These are phyloP conservation scores for Artomyces pyxidatus DNA, from an alignment of 768 basidiomycete genomes.

Conservation along the genomic window DNA sequence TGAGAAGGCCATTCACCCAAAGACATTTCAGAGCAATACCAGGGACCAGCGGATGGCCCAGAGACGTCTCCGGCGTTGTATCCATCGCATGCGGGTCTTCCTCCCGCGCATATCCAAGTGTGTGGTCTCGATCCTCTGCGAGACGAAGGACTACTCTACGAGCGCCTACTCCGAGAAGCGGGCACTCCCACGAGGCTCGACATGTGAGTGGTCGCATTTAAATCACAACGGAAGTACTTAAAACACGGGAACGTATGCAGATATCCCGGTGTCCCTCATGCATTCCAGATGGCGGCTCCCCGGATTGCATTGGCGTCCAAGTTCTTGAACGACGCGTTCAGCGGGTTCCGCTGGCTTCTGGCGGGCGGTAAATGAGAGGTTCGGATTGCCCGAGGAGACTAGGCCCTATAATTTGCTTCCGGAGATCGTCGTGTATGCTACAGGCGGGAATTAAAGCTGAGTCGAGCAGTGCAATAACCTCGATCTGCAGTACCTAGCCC, in stretches of 20 bases:
- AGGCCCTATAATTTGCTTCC: no score
- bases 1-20: no score
- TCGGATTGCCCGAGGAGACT: no score
- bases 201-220: slow-evolving; percentile 1
- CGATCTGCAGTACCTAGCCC: no score
- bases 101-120: neutral
- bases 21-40: neutral
- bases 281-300: neutral
- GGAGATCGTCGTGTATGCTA: no score
- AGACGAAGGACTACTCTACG: slow-evolving; percentile 3
- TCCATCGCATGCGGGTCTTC: neutral
- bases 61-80: neutral
- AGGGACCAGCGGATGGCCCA: neutral
- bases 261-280: neutral
- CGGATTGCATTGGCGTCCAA: neutral
- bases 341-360: neutral
- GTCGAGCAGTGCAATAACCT: no score
- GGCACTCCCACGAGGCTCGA: slow-evolving; percentile 1
- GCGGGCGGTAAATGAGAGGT: neutral
- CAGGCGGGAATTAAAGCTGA: no score
- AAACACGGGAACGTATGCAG: no score
- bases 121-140: slow-evolving; percentile 1
- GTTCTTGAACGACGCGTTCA: neutral
- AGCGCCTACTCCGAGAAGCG: neutral
- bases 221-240: no score